Percentiles rank a stretch among this genome's conserved stretches.
Evolutionary conservation across 225 moss, liverwort and hornwort species (phyloP).

Genomic region (Anthoceros angustus): DNA sequence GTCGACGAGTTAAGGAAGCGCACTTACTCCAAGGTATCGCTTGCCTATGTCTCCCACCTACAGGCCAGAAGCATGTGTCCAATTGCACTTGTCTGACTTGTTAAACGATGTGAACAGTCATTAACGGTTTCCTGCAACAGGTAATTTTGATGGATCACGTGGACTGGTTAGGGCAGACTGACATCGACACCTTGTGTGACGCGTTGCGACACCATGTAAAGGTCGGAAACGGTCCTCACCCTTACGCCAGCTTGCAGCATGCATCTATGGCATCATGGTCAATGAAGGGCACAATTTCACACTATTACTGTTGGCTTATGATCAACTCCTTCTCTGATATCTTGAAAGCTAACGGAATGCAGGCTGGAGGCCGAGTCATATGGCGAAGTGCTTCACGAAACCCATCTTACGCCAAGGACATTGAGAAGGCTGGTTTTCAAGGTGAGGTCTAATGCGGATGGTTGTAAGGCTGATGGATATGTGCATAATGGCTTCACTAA

Average conservation of each 20-base stretch:
- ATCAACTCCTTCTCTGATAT: not conserved
- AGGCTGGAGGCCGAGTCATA: slow-evolving; percentile 95
- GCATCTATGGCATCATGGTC: not conserved
- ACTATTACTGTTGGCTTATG: not conserved
- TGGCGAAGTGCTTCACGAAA: slow-evolving; percentile 95
- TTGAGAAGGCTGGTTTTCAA: slow-evolving; percentile 69
- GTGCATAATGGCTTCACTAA: not conserved
- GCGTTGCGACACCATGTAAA: slow-evolving; percentile 69
- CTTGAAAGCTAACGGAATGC: not conserved
- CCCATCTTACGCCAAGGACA: slow-evolving; percentile 67
- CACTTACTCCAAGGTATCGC: slow-evolving; percentile 59
- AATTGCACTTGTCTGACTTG: not conserved
- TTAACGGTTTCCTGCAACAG: slow-evolving; percentile 14
- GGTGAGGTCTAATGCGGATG: slow-evolving; percentile 19
- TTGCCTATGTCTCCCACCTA: not conserved
- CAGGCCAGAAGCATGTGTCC: not conserved
- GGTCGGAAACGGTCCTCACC: slow-evolving; percentile 22
- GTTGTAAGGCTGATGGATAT: not conserved
- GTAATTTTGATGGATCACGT: slow-evolving; percentile 99
- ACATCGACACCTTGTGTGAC: slow-evolving; percentile 66
- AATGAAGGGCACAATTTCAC: not conserved
- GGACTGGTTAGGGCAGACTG: slow-evolving; percentile 83
- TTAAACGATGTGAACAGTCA: not conserved
- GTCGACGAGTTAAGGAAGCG: slow-evolving; percentile 82
- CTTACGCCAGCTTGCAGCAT: not conserved